phyloP scores from a whole-genome alignment of 352 stramenopile species.

The Phytopythium sindhum region DNA sequence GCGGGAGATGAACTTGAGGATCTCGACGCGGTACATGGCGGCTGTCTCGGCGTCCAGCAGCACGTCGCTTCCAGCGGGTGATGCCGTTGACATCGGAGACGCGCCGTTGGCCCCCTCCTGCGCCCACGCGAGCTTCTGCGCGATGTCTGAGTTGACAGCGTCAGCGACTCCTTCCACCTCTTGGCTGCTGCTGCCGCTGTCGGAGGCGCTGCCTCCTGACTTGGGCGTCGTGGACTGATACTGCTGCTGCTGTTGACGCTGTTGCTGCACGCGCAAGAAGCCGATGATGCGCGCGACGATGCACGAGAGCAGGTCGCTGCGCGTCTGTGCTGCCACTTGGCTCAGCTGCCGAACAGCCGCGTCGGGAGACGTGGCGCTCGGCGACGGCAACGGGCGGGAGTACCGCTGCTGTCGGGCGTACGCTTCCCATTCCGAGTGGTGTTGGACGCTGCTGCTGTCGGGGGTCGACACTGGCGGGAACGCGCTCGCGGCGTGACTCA shows the following conservation, averaged over 20 bases:
- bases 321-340: conserved; percentile 53
- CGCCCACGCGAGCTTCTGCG: conserved; percentile 50
- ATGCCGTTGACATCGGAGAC: conserved; percentile 10
- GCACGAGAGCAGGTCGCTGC: conserved; percentile 52
- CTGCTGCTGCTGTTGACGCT: conserved; percentile 8
- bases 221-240: not conserved
- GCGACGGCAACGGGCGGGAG: conserved; percentile 6
- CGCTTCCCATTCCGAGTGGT: conserved; percentile 30
- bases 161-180: conserved; percentile 45
- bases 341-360: conserved; percentile 65
- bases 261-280: conserved; percentile 56
- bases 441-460: conserved; percentile 15
- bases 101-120: conserved; percentile 50
- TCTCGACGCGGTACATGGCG: conserved; percentile 82
- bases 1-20: conserved; percentile 80
- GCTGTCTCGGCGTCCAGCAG: conserved; percentile 57
- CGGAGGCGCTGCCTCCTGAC: not conserved
- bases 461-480: conserved; percentile 9
- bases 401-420: conserved; percentile 24
- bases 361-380: conserved; percentile 20
- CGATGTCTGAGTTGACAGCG: conserved; percentile 58
- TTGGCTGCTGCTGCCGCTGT: conserved; percentile 5
- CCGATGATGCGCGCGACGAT: conserved; percentile 65
- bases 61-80: conserved; percentile 14
- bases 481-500: conserved; percentile 8